Base-by-base conservation (phyloP, 108 stramenopile genomes). In the Skeletonema marinoi region DNA sequence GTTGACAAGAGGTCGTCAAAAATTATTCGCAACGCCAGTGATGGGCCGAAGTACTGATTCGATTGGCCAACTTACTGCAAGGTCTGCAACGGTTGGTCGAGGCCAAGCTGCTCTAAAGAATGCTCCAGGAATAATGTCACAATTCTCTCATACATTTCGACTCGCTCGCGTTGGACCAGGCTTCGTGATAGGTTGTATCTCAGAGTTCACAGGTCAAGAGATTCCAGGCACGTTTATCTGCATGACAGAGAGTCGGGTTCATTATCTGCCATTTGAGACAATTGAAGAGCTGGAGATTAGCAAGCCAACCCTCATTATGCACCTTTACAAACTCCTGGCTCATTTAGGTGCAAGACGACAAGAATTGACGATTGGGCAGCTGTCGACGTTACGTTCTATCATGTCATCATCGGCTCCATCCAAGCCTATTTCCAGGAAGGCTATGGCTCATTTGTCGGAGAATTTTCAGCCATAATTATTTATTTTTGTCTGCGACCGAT, bases 311-410 rank as follows among this genome's bases (percentile, higher is more conserved):
- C 66, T 92, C n/a, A 86, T 90, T 32, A 60, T 92, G 29, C 58
- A 75, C 19, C 64, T 92, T 39, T 90, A 89, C 82, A 90, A 90
- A 74, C 82, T 92, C 78, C 65, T 90, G 39, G 72, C 91, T 16
- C 85, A 85, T 65, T 61, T 89, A 33, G 80, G 86, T 80, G 89
- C 88, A 54, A 78, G 83, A 39, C 66, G 85, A 42, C 86, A 92
- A 63, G 89, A 89, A 63, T 79, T 88, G 65, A 87, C 89, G 10
- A 87, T 89, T 30, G 83, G 82, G 16, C 89, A 92, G 48, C 74
- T 92, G 4, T 65, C 89, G 4, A 90, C 87, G 0, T 65, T 92
- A 30, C 87, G 87, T 25, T 73, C 84, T 11, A 90, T 92, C 61
- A 82, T 92, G 88, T 89, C 72, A 21, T 78, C 89, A 14, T 81